Evolutionary conservation across 805 yeast species (phyloP), one percentile per base, ranked within the genome.

Genomic region (Candida insectalens): DNA sequence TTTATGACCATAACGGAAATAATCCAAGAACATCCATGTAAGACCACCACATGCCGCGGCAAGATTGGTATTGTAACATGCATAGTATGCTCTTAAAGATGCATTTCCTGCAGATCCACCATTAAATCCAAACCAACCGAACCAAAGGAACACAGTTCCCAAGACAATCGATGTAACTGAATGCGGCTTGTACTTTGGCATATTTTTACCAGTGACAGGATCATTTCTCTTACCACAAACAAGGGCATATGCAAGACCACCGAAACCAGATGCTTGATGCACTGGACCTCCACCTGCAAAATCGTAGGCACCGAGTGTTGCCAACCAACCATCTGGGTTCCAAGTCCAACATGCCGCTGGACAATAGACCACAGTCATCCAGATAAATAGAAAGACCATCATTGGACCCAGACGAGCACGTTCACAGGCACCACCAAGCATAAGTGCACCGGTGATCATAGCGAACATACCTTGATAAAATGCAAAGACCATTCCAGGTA

Each of bases 221-320:
- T 85, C 96, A 50, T 76, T 75, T 69, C 98, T 83, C 68, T 80
- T 84, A 63, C 98, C 98, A 53, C 89, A 71, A 41, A 84, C 64
- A 36, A 92, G 69, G 19, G 98, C 94, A 57, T 89, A 89, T 38
- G 96, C 89, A 43, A 92, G 67, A 34, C 96, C 97, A 56, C 94
- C 94, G 46, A 78, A 83, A 47, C 98, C 98, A 25, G 95, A 83
- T 47, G 87, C 65, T 64, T 83, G 84, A 64, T 92, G 98, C 39
- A 92, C 97, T 41, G 97, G 96, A 43, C 96, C 96, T 54, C 97
- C 97, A 54, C 98, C 98, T 16, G 98, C 98, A 54, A 83, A 92
- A 65, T 92, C 98, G 40, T 85, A 71, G 23, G 88, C 80, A 44
- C 96, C 97, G 35, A 89, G 67, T 30, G 61, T 60, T 36, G 68